Percentiles rank a stretch among this genome's conserved stretches.
Conservation (phyloP, 805 yeast species). For the Sungouiella blattae region DNA sequence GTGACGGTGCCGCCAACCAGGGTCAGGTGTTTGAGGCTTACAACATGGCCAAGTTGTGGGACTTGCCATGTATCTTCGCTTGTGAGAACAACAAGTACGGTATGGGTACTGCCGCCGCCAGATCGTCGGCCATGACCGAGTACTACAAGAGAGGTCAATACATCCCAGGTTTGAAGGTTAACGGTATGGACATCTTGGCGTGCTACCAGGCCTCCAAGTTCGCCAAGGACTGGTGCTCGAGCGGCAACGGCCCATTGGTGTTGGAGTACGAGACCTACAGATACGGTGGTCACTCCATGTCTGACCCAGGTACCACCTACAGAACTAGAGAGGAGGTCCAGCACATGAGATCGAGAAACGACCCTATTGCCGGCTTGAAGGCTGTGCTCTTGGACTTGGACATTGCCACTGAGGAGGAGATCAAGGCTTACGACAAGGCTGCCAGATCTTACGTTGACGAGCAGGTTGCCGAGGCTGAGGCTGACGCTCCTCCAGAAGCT, state of each 20-base stretch:
- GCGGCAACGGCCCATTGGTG: constrained; percentile 95
- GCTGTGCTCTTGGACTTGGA: constrained; percentile 75
- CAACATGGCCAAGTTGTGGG: constrained; percentile 99
- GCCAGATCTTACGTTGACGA: constrained; percentile 94
- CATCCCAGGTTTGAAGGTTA: constrained; percentile 97
- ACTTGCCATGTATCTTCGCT: constrained; percentile 88
- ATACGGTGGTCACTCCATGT: constrained; percentile 99
- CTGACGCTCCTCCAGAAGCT: constrained; percentile 92
- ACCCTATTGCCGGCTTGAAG: constrained; percentile 96
- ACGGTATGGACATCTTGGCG: constrained; percentile 98
- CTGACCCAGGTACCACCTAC: constrained; percentile 99
- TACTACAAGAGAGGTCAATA: constrained; percentile 99
- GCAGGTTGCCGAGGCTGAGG: constrained; percentile 91
- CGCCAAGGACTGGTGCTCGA: constrained; percentile 92
- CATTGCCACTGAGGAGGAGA: constrained; percentile 91
- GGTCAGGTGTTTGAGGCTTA: constrained; percentile 97
- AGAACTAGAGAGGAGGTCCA: constrained; percentile 99
- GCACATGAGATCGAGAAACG: constrained; percentile 98
- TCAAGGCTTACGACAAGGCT: constrained; percentile 90
- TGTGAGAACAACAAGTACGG: constrained; percentile 99
- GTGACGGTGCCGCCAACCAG: constrained; percentile 99
- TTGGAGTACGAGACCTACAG: constrained; percentile 97
- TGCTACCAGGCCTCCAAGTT: constrained; percentile 93
- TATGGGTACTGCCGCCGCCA: constrained; percentile 98
- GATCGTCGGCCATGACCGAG: constrained; percentile 95